phyloP scores from a whole-genome alignment of 768 basidiomycete genomes.

The Hydnomerulius pinastri region DNA sequence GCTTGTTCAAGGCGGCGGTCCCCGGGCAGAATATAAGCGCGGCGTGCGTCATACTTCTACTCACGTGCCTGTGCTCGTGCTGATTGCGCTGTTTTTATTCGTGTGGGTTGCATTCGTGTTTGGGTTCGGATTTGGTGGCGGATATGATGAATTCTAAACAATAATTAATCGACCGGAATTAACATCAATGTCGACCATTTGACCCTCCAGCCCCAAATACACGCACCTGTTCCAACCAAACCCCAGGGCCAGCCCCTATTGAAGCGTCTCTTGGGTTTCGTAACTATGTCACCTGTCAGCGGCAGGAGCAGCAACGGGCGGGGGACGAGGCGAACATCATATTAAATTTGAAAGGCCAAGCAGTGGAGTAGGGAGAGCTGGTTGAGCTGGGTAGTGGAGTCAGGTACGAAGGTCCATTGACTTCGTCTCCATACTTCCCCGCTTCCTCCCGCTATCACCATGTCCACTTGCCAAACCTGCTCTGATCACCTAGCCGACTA shows the following conservation, averaged over 20 bases:
- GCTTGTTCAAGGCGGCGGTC: constrained; percentile 26
- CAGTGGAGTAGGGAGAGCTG: not conserved
- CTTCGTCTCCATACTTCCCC: too few species aligned
- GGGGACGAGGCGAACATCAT: constrained; percentile 25
- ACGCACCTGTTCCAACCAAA: constrained; percentile 30
- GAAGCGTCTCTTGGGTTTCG: constrained; percentile 32
- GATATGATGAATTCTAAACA: constrained; percentile 9
- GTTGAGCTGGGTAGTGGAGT: too few species aligned
- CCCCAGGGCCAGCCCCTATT: constrained; percentile 30
- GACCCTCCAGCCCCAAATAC: constrained; percentile 23
- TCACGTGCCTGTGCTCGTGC: constrained; percentile 14
- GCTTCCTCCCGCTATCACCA: too few species aligned
- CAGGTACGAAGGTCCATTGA: too few species aligned
- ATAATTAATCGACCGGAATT: constrained; percentile 1
- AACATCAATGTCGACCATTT: not conserved
- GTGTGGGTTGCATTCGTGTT: constrained; percentile 6
- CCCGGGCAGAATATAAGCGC: constrained; percentile 33
- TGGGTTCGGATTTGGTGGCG: not conserved
- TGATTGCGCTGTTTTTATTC: constrained; percentile 14
- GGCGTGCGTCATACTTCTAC: constrained; percentile 24
- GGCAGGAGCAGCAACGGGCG: constrained; percentile 26
- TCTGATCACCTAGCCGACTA: too few species aligned
- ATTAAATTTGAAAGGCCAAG: constrained; percentile 15
- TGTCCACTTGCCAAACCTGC: too few species aligned
- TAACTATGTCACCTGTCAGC: constrained; percentile 22